Percentiles rank a stretch among this genome's conserved stretches.
These are phyloP conservation scores for Saccharomyces hybrid DNA, from an alignment of 1,139 yeast species.

Conservation along the genomic window DNA sequence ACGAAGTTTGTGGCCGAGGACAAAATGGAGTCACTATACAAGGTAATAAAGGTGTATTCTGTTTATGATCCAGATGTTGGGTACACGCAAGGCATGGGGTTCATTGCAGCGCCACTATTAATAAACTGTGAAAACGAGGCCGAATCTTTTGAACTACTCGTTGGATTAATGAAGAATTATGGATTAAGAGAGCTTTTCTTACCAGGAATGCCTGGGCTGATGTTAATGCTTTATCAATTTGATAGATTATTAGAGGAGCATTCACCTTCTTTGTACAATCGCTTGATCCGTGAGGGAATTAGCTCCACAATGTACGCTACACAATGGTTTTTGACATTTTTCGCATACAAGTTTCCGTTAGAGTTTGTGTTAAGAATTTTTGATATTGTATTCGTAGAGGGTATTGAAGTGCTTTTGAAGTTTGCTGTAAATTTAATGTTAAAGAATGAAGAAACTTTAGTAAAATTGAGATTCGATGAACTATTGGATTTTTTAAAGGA, in stretches of 20 bases:
- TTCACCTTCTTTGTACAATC: conserved; percentile 39
- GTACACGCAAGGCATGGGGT: conserved; percentile 96
- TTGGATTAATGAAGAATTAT: conserved; percentile 78
- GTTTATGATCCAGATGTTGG: conserved; percentile 90
- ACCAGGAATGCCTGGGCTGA: conserved; percentile 92
- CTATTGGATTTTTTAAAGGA: conserved; percentile 72
- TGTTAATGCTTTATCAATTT: conserved; percentile 76
- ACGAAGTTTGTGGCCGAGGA: conserved; percentile 69
- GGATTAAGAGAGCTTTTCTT: conserved; percentile 66
- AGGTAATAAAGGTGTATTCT: conserved; percentile 77
- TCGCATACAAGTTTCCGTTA: conserved; percentile 82
- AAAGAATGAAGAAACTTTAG: conserved; percentile 53
- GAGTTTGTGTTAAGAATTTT: conserved; percentile 79
- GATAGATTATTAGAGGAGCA: conserved; percentile 64
- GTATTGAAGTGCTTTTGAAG: conserved; percentile 75
- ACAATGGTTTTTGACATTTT: conserved; percentile 92
- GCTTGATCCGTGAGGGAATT: conserved; percentile 75
- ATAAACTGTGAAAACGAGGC: conserved; percentile 67
- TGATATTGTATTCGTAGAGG: conserved; percentile 89
- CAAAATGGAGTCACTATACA: conserved; percentile 54
- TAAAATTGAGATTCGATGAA: conserved; percentile 65
- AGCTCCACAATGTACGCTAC: conserved; percentile 91
- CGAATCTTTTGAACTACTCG: conserved; percentile 79
- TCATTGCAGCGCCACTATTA: conserved; percentile 75
- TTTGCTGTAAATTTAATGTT: conserved; percentile 81